Conservation (phyloP, 768 basidiomycete species). For the Trichaptum fuscoviolaceum region DNA sequence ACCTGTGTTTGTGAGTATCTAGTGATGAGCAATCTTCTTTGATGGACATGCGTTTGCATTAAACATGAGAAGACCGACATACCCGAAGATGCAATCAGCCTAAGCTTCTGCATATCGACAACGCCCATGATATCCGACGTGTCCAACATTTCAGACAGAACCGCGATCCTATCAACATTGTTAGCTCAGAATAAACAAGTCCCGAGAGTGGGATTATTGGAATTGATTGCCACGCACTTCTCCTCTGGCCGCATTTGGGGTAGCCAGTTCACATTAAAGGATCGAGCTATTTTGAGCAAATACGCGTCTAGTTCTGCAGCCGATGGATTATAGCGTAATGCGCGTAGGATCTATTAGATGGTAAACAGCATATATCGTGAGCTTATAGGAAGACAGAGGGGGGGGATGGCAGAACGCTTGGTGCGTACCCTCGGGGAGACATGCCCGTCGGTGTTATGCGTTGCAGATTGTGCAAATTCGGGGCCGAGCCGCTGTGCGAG, state of each 20-base stretch:
- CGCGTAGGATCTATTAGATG: conserved; percentile 40
- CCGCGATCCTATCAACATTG: conserved; percentile 36
- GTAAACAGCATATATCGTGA: conserved; percentile 1
- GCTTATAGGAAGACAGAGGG: background rate
- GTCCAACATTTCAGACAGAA: conserved; percentile 59
- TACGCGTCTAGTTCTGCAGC: conserved; percentile 51
- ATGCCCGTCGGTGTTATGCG: conserved; percentile 42
- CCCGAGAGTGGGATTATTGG: background rate
- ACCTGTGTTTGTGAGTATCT: conserved; percentile 34
- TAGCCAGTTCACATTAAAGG: conserved; percentile 52
- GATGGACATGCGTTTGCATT: conserved; percentile 10
- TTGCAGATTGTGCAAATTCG: conserved; percentile 51
- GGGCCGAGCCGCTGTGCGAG: conserved; percentile 53
- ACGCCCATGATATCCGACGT: conserved; percentile 34
- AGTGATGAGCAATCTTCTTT: background rate
- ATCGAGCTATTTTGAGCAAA: conserved; percentile 47
- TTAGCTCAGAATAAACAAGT: background rate
- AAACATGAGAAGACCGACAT: conserved; percentile 18
- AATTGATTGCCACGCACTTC: conserved; percentile 37
- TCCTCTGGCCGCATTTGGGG: conserved; percentile 59
- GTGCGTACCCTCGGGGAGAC: conserved; percentile 45
- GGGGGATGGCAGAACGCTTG: background rate
- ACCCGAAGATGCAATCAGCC: conserved; percentile 59
- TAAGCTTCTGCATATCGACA: conserved; percentile 53
- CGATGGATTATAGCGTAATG: conserved; percentile 50